Evolutionary conservation across 108 stramenopile species (phyloP).

Genomic region (Fragilaria crotonensis): DNA sequence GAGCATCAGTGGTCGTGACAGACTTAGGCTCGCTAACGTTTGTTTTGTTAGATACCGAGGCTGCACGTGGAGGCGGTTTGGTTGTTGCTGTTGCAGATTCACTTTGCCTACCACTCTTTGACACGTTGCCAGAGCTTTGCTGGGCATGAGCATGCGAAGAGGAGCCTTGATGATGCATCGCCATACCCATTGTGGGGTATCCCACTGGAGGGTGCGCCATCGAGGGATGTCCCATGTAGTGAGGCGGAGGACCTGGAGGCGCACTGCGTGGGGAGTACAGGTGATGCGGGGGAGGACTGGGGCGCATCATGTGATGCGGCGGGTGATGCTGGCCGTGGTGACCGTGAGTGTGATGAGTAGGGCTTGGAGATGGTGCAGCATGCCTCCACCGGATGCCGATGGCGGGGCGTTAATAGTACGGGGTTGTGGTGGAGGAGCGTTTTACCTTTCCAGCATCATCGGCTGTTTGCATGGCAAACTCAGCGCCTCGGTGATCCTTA

Average conservation of each 20-base stretch:
- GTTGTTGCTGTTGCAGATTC: too few relatives aligned
- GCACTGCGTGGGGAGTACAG: conserved; percentile 9
- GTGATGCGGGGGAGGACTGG: conserved; percentile 11
- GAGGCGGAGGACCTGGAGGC: conserved; percentile 10
- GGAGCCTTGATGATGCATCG: background rate
- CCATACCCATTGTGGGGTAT: conserved; percentile 38
- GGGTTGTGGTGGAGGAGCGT: conserved; percentile 13
- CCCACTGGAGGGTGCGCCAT: conserved; percentile 21
- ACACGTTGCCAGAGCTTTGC: too few relatives aligned
- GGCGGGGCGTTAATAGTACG: background rate
- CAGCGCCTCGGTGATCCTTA: conserved; percentile 71
- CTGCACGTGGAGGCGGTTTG: too few relatives aligned
- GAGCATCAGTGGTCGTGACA: too few relatives aligned
- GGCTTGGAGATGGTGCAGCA: background rate
- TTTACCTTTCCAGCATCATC: conserved; percentile 61
- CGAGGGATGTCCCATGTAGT: conserved; percentile 10
- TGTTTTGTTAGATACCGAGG: too few relatives aligned
- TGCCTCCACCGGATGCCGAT: background rate
- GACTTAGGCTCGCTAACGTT: too few relatives aligned
- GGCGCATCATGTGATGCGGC: conserved; percentile 30
- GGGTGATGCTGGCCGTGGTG: conserved; percentile 13
- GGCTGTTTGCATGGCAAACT: conserved; percentile 54
- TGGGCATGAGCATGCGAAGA: background rate
- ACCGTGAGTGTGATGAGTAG: conserved; percentile 10
- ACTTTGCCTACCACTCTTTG: too few relatives aligned